phyloP scores from a whole-genome alignment of 1,284 basidiomycete species.

The Boletus subluridellus region DNA sequence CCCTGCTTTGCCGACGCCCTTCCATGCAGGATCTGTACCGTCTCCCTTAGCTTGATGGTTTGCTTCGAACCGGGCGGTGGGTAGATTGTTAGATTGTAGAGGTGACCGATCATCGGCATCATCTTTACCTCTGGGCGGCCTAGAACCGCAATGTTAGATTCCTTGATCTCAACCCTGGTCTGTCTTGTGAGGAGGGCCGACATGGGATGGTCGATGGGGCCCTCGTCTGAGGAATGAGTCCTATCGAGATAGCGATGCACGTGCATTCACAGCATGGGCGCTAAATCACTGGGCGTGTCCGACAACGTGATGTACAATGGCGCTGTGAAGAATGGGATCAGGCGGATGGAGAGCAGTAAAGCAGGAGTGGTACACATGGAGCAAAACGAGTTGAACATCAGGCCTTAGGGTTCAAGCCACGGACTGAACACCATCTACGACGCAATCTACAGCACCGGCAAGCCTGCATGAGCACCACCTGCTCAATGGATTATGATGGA shows the following conservation, averaged over 20 bases:
- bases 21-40: constrained; percentile 53
- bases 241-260: constrained; percentile 13
- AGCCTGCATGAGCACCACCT: constrained; percentile 8
- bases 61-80: constrained; percentile 38
- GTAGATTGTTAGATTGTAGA: not conserved
- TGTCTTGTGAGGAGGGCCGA: constrained; percentile 36
- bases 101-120: not conserved
- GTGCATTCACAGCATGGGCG: constrained; percentile 14
- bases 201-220: not conserved
- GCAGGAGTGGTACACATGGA: not conserved
- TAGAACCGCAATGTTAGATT: constrained; percentile 59
- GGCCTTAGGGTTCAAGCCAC: constrained; percentile 8
- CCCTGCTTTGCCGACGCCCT: constrained; percentile 39
- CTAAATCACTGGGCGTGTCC: constrained; percentile 1
- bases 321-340: not conserved
- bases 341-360: not conserved
- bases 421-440: constrained; percentile 5
- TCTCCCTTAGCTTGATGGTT: constrained; percentile 56
- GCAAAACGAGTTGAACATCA: constrained; percentile 6
- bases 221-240: not conserved
- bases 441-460: constrained; percentile 11
- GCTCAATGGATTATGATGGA: constrained; percentile 8
- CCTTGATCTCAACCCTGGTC: constrained; percentile 52
- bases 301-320: not conserved
- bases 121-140: constrained; percentile 52